Evolutionary conservation across 192 early-diverging fungal species (phyloP).

Genomic region (Linnemannia schmuckeri): DNA sequence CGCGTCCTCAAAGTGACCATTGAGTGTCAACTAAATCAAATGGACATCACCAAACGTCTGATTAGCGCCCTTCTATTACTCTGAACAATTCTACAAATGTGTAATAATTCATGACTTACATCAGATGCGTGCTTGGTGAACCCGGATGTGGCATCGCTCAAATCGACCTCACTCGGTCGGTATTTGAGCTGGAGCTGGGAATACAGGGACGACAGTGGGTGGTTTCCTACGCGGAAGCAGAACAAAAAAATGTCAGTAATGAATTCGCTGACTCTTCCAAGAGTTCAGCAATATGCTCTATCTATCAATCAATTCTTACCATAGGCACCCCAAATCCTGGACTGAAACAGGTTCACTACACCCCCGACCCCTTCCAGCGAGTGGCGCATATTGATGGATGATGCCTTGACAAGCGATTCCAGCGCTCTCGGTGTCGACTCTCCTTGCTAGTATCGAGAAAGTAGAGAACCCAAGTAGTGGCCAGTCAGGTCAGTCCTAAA

Average conservation of each 20-base stretch:
- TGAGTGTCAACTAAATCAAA: constrained; percentile 11
- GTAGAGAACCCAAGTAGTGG: not conserved
- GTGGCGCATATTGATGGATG: constrained; percentile 32
- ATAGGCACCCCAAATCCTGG: constrained; percentile 37
- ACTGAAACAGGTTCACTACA: constrained; percentile 26
- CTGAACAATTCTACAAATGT: not conserved
- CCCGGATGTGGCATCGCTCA: constrained; percentile 29
- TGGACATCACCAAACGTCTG: not conserved
- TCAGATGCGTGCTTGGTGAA: constrained; percentile 35
- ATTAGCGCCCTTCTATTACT: not conserved
- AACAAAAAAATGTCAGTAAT: not conserved
- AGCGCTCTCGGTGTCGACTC: constrained; percentile 27
- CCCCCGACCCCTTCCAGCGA: constrained; percentile 31
- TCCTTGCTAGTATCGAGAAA: constrained; percentile 25
- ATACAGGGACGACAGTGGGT: constrained; percentile 31
- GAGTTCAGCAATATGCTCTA: not conserved
- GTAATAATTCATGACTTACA: constrained; percentile 8
- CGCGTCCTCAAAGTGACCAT: constrained; percentile 23
- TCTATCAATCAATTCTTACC: constrained; percentile 5
- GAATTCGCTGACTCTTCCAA: not conserved
- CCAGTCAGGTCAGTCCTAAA: not conserved
- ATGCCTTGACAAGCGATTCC: constrained; percentile 27
- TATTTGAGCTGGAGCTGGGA: constrained; percentile 44
- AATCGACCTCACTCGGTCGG: constrained; percentile 25
- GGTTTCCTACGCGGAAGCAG: constrained; percentile 14